Evolutionary conservation across 345 rosid species (phyloP).

Genomic region (Mallotus nudiflorus): DNA sequence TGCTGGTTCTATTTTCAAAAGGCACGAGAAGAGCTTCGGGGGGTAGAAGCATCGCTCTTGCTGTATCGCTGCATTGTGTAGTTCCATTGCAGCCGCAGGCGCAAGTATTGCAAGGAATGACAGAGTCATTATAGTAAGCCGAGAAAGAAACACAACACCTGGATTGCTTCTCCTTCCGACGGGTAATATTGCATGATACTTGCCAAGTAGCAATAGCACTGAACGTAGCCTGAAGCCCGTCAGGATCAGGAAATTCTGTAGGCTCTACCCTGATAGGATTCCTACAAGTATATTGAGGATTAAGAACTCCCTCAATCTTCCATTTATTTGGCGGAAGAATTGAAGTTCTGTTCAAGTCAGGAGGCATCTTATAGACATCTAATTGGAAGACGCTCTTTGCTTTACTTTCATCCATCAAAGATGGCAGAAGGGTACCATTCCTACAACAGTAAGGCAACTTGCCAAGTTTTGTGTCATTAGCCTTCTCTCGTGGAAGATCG

Average conservation of each 20-base stretch:
- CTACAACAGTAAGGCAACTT: constrained; percentile 76
- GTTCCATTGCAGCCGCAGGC: constrained; percentile 71
- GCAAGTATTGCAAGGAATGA: constrained; percentile 82
- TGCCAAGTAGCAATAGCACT: constrained; percentile 76
- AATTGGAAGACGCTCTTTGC: constrained; percentile 72
- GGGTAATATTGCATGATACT: constrained; percentile 74
- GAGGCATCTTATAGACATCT: constrained; percentile 76
- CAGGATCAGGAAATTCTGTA: constrained; percentile 65
- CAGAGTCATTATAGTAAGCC: constrained; percentile 76
- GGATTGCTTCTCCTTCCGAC: constrained; percentile 53
- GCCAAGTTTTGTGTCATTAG: constrained; percentile 60
- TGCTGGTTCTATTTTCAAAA: constrained; percentile 60
- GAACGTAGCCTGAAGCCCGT: constrained; percentile 51
- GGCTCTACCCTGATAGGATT: constrained; percentile 75
- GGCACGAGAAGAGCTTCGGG: constrained; percentile 79
- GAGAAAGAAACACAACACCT: constrained; percentile 94
- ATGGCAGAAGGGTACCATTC: constrained; percentile 70
- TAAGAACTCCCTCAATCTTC: constrained; percentile 63
- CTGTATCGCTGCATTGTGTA: constrained; percentile 46
- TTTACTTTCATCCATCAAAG: constrained; percentile 56
- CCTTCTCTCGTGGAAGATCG: constrained; percentile 60
- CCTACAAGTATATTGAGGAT: constrained; percentile 72
- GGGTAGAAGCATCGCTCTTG: constrained; percentile 63
- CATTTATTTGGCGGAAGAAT: constrained; percentile 71
- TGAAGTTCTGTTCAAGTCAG: constrained; percentile 63